These are phyloP conservation scores for Dactylonectria macrodidyma DNA, from an alignment of 2,329 filamentous ascomycete genomes.

Conservation along the genomic window DNA sequence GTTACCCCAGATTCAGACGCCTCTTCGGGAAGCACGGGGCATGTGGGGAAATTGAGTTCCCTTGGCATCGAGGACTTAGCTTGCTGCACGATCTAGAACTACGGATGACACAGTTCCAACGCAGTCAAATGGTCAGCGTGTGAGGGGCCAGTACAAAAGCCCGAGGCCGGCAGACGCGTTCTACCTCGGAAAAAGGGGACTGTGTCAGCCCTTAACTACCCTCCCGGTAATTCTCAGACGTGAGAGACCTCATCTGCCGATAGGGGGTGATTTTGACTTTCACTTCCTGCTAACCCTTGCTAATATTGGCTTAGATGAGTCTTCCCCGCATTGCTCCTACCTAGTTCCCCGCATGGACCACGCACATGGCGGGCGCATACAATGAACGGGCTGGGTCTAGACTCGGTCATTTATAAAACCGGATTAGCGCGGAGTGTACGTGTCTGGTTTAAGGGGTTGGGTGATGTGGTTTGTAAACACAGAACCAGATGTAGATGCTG, in stretches of 20 bases:
- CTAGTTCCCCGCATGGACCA: not conserved
- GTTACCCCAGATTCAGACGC: too few relatives aligned
- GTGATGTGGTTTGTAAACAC: too few relatives aligned
- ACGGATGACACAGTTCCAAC: not conserved
- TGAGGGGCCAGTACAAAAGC: not conserved
- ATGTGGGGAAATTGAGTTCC: not conserved
- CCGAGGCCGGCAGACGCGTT: not conserved
- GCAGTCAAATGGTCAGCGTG: not conserved
- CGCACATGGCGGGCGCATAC: not conserved
- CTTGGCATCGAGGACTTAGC: not conserved
- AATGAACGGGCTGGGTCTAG: not conserved
- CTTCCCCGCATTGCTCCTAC: not conserved
- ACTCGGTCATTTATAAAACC: not conserved
- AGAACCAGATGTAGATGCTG: too few relatives aligned
- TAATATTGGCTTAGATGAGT: not conserved
- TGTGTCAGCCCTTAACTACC: not conserved
- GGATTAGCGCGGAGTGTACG: too few relatives aligned
- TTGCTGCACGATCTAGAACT: not conserved
- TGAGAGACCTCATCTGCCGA: not conserved
- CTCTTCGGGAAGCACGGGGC: not conserved
- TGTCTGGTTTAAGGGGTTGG: too few relatives aligned
- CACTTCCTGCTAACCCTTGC: not conserved
- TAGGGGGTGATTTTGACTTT: not conserved
- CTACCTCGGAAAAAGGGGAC: not conserved
- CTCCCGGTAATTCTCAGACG: not conserved